These are phyloP conservation scores for Eragrostis curvula DNA, from an alignment of 176 grass and related monocot species.

Conservation along the genomic window DNA sequence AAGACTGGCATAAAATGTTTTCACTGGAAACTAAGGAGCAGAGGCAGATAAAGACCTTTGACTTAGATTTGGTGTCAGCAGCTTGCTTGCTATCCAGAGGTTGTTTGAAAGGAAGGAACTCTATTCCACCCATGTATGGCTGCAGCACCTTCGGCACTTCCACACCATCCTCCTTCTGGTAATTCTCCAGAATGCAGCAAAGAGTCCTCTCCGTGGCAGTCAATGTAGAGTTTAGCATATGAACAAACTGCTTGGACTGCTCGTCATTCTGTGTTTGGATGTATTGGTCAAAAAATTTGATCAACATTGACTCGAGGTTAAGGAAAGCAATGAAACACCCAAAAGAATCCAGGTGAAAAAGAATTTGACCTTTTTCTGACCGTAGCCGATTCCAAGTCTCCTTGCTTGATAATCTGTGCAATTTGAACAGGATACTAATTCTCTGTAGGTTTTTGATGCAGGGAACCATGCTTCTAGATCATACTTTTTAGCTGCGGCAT, in stretches of 20 bases:
- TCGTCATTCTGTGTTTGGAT: slow-evolving; percentile 68
- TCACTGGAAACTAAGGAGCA: not conserved
- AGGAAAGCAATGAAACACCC: not conserved
- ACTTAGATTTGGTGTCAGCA: slow-evolving; percentile 63
- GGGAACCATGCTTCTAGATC: slow-evolving; percentile 99
- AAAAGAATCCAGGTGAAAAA: not conserved
- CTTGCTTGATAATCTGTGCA: slow-evolving; percentile 96
- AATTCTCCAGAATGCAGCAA: slow-evolving; percentile 93
- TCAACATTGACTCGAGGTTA: not conserved
- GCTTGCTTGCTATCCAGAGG: slow-evolving; percentile 52
- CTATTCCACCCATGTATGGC: slow-evolving; percentile 67
- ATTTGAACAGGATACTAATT: slow-evolving; percentile 94
- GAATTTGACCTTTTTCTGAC: slow-evolving; percentile 84
- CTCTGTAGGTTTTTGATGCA: slow-evolving; percentile 85
- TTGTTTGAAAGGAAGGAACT: slow-evolving; percentile 81
- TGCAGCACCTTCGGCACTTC: slow-evolving; percentile 73
- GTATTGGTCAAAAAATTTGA: not conserved
- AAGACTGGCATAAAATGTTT: not conserved
- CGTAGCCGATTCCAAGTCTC: slow-evolving; percentile 82
- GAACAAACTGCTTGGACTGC: slow-evolving; percentile 87
- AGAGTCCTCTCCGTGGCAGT: slow-evolving; percentile 91
- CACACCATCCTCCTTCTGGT: slow-evolving; percentile 78
- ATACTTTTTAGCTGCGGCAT: slow-evolving; percentile 94
- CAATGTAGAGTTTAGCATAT: slow-evolving; percentile 92
- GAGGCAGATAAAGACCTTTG: slow-evolving; percentile 43